Conservation (phyloP, 73 alveolate species). For the Paramecium octaurelia region DNA sequence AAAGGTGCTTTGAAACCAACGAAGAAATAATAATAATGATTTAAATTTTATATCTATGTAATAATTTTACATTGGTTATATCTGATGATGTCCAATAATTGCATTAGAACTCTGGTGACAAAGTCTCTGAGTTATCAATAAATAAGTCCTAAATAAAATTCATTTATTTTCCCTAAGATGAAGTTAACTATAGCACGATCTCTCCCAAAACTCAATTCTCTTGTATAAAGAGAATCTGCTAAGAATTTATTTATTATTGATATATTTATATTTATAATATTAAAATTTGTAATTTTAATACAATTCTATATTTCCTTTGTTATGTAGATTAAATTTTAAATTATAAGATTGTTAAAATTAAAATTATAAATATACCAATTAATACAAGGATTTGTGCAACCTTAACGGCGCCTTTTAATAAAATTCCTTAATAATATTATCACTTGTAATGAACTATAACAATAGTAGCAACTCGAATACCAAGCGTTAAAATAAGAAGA, state of each 20-base stretch:
- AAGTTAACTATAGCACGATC: neutral
- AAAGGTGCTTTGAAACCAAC: conserved; percentile 8
- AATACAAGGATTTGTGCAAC: neutral
- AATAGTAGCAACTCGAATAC: neutral
- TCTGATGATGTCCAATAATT: neutral
- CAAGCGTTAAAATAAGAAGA: neutral
- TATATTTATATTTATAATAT: neutral
- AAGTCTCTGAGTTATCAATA: neutral
- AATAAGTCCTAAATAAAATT: too few relatives aligned
- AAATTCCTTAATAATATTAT: conserved; percentile 4
- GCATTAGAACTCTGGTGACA: neutral
- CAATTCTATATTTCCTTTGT: neutral
- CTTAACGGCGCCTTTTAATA: neutral
- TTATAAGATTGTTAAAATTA: neutral
- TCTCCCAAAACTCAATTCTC: neutral
- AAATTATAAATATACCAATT: neutral
- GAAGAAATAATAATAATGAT: neutral
- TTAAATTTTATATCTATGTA: conserved; percentile 34
- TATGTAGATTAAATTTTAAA: neutral
- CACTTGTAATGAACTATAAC: conserved; percentile 1
- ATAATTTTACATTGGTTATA: neutral
- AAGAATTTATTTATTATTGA: neutral
- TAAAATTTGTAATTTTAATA: neutral
- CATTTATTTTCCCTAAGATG: too few relatives aligned
- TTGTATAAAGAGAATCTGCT: neutral